Conservation (phyloP, 257 asterid species). For the Scutellaria minor region DNA sequence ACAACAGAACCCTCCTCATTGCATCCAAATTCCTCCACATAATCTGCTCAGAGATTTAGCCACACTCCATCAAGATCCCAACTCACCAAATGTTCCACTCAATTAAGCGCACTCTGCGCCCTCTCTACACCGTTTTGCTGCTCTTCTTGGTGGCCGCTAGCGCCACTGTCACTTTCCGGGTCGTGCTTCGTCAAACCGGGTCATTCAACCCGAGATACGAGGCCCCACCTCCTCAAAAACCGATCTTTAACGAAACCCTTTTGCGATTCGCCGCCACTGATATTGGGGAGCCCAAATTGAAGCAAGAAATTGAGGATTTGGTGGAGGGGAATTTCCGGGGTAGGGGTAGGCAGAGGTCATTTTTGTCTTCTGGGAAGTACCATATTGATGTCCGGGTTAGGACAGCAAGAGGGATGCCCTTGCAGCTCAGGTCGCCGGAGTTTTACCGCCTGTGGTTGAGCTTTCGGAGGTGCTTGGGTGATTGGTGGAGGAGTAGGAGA, state of each 20-base stretch:
- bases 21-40: slow-evolving; percentile 60
- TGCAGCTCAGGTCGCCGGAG: slow-evolving; percentile 75
- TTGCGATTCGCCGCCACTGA: slow-evolving; percentile 68
- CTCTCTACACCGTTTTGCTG: slow-evolving; percentile 61
- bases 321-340: slow-evolving; percentile 70
- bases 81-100: slow-evolving; percentile 35
- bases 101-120: slow-evolving; percentile 74
- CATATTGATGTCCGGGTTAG: slow-evolving; percentile 52
- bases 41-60: slow-evolving; percentile 43
- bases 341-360: slow-evolving; percentile 75
- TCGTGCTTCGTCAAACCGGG: slow-evolving; percentile 48
- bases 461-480: slow-evolving; percentile 57
- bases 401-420: slow-evolving; percentile 56
- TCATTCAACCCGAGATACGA: slow-evolving; percentile 53
- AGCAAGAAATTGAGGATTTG: slow-evolving; percentile 73
- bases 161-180: slow-evolving; percentile 53
- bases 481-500: slow-evolving; percentile 78
- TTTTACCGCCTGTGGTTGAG: slow-evolving; percentile 69
- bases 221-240: slow-evolving; percentile 36
- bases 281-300: slow-evolving; percentile 62
- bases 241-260: slow-evolving; percentile 66
- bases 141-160: slow-evolving; percentile 56
- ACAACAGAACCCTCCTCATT: slow-evolving; percentile 55
- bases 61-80: not conserved
- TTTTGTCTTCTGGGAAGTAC: slow-evolving; percentile 70